Percentiles rank a stretch among this genome's conserved stretches.
Conservation (phyloP, 2,329 filamentous ascomycete genomes). For the Phoma herbarum region DNA sequence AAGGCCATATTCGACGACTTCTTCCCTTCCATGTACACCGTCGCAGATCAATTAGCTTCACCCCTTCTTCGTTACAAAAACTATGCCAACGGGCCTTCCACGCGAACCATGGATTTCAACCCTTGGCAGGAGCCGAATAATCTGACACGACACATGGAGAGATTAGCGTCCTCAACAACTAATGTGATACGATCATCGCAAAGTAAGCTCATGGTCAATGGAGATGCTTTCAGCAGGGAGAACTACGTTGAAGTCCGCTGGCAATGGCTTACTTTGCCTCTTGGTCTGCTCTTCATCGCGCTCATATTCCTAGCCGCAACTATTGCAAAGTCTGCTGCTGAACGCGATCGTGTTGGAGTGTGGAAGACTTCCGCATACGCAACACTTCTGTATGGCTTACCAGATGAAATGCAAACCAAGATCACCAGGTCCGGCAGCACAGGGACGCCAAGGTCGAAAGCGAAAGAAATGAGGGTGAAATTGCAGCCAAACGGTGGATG, state of each 20-base stretch:
- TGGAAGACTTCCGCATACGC: conserved; percentile 46
- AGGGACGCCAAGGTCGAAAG: conserved; percentile 33
- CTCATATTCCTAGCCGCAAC: conserved; percentile 39
- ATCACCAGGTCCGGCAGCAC: conserved; percentile 12
- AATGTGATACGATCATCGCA: conserved; percentile 24
- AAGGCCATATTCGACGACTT: conserved; percentile 10
- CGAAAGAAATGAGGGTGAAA: conserved; percentile 37
- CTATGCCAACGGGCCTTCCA: conserved; percentile 2
- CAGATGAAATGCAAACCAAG: conserved; percentile 30
- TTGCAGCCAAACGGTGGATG: conserved; percentile 30
- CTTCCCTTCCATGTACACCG: conserved; percentile 22
- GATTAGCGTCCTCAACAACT: conserved; percentile 30
- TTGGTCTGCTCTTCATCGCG: conserved; percentile 29
- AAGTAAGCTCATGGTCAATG: conserved; percentile 11
- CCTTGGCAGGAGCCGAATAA: conserved; percentile 35
- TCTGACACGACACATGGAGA: conserved; percentile 31
- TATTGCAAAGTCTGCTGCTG: conserved; percentile 30
- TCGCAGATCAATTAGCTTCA: neutral
- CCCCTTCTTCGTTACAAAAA: conserved; percentile 7
- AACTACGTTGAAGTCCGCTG: conserved; percentile 33
- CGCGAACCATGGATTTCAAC: neutral
- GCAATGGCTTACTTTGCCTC: conserved; percentile 40
- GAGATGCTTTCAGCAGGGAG: conserved; percentile 24
- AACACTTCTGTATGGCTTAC: conserved; percentile 37
- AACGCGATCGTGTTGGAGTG: conserved; percentile 19